Evolutionary conservation across 2,329 filamentous ascomycete genomes (phyloP), one percentile per base, ranked within the genome.

Genomic region (Colletotrichum coccodes): DNA sequence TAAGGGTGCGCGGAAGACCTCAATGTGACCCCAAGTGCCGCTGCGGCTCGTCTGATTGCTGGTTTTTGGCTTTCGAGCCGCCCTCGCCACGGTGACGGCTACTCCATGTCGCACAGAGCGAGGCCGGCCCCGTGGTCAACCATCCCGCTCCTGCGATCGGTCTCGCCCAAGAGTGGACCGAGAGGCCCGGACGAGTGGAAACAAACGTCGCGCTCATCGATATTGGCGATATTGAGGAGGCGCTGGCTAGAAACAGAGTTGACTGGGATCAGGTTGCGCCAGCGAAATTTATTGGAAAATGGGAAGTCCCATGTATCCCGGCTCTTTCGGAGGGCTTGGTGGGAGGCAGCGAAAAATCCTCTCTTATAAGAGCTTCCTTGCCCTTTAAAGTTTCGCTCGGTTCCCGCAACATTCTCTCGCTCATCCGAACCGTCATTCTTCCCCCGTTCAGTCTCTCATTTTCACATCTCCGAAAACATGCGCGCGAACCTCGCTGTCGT

Each of bases 51-150:
- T 47, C 60, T 60, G 34, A 68, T 60, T 36, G 61, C 46, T 36
- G 23, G 38, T 42, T 46, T 30, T 47, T 47, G 14, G n/a, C 65
- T 32, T 34, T 30, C 40, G 6, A 59, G 38, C 21, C 60, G 60
- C 18, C 9, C 34, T 21, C n/a, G 44, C 52, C 28, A 36, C 18
- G 38, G 11, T 21, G 36, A 47, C 11, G 26, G n/a, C 26, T 38
- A 68, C 61, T 56, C 26, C 65, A 68, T 30, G 30, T 68, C 54
- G 65, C 47, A 60, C 65, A 30, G 21, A 36, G 18, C 18, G 52
- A 40, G n/a, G 11, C 30, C 64, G 23, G 38, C 30, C 36, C 38
- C 57, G 30, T 47, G 16, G 57, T 49, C 57, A 16, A 36, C 40
- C 49, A 14, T 23, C 44, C 23, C 16, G 23, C 44, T 47, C 9